These are phyloP conservation scores for Pisolithus albus DNA, from an alignment of 768 basidiomycete genomes.

Conservation along the genomic window DNA sequence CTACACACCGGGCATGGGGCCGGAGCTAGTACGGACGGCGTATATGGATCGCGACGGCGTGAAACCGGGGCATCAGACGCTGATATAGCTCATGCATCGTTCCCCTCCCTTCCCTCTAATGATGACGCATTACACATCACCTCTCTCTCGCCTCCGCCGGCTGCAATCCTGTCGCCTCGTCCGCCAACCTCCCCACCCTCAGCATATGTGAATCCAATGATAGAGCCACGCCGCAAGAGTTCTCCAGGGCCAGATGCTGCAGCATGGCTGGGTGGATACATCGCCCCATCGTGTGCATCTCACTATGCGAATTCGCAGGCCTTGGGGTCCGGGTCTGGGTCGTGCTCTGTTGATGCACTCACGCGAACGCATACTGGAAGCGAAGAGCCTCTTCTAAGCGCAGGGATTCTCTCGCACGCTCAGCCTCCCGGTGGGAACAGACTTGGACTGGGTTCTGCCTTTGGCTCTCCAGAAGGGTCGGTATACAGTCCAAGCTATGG, in stretches of 20 bases:
- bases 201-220: conserved; percentile 11
- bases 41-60: conserved; percentile 21
- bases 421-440: conserved; percentile 6
- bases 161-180: not conserved
- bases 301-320: conserved; percentile 25
- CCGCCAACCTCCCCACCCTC: conserved; percentile 20
- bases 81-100: conserved; percentile 13
- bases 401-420: conserved; percentile 10
- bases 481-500: conserved; percentile 9
- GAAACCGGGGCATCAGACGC: conserved; percentile 5
- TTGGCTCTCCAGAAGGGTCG: conserved; percentile 21
- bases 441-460: conserved; percentile 23
- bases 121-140: conserved; percentile 13
- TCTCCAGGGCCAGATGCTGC: conserved; percentile 25
- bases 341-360: conserved; percentile 22
- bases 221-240: conserved; percentile 12
- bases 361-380: conserved; percentile 23
- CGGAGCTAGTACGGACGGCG: conserved; percentile 19
- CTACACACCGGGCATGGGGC: conserved; percentile 11
- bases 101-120: conserved; percentile 14
- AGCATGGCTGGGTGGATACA: conserved; percentile 19
- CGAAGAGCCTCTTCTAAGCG: conserved; percentile 22
- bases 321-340: conserved; percentile 20
- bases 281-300: conserved; percentile 21
- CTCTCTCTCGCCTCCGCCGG: conserved; percentile 22